Evolutionary conservation across 73 alveolate genomes (phyloP).

Genomic region (Tetrahymena borealis): DNA sequence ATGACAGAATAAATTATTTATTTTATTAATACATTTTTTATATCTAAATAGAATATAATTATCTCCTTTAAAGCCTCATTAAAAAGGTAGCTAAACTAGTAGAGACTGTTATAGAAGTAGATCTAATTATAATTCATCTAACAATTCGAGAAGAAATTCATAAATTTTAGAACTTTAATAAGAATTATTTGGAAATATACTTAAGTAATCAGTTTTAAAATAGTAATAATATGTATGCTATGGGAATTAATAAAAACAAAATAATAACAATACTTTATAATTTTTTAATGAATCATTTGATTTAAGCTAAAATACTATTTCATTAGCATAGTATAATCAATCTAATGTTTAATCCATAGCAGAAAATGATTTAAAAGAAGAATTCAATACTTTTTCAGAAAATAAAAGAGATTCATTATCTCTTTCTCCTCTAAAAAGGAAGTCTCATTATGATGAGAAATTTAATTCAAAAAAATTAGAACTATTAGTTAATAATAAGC

Average conservation of each 20-base stretch:
- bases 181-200: not conserved
- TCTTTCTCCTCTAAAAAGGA: not conserved
- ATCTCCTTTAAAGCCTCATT: not conserved
- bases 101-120: not conserved
- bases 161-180: not conserved
- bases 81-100: not conserved
- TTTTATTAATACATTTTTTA: too few species aligned
- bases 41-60: not conserved
- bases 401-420: not conserved
- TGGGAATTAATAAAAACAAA: not conserved
- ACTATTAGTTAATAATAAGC: not conserved
- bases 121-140: not conserved
- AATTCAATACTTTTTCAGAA: not conserved
- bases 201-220: not conserved
- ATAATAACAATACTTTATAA: not conserved
- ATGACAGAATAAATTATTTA: not conserved
- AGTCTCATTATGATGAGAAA: not conserved
- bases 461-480: not conserved
- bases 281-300: not conserved
- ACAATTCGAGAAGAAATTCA: not conserved
- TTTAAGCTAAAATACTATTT: not conserved
- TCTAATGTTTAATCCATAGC: not conserved
- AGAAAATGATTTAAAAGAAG: not conserved
- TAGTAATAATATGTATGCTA: not conserved
- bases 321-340: not conserved